Evolutionary conservation across 78 protist genomes (phyloP).

Genomic region (Dictyostelium purpureum): DNA sequence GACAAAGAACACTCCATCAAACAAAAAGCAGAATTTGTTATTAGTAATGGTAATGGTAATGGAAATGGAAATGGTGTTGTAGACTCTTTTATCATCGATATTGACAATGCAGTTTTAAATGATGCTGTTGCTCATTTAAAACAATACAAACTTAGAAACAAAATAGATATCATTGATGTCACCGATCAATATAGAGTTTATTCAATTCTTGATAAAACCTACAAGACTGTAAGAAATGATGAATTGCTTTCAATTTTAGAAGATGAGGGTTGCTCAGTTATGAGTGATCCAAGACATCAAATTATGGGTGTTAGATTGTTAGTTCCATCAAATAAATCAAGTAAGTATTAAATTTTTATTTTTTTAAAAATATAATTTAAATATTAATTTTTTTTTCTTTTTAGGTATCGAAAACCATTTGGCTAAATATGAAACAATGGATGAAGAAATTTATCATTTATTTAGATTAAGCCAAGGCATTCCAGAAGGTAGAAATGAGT

Average conservation of each 20-base stretch:
- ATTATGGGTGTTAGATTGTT: conserved; percentile 61
- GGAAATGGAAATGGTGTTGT: neutral
- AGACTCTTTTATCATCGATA: conserved; percentile 47
- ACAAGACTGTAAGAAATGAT: conserved; percentile 53
- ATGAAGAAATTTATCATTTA: conserved; percentile 37
- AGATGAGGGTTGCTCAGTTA: neutral
- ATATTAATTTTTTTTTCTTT: too few species aligned
- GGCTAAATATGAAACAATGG: conserved; percentile 7
- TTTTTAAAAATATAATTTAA: too few species aligned
- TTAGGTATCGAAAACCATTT: neutral
- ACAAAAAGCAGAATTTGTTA: neutral
- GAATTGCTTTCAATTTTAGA: neutral
- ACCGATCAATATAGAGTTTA: conserved; percentile 13
- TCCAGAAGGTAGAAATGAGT: conserved; percentile 72
- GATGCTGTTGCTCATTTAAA: conserved; percentile 65
- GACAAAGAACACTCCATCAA: neutral
- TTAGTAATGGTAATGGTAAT: neutral
- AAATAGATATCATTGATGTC: conserved; percentile 48
- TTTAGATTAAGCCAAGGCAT: conserved; percentile 61
- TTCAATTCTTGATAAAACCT: conserved; percentile 64
- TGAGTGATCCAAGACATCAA: conserved; percentile 71
- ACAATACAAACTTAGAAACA: conserved; percentile 68
- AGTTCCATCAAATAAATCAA: conserved; percentile 16
- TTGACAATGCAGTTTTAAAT: conserved; percentile 16
- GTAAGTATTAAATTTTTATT: neutral